A percentile compares a stretch with the other conserved stretches of the same genome.
phyloP scores from a whole-genome alignment of 78 protist genomes.

The Dictyostelium purpureum region DNA sequence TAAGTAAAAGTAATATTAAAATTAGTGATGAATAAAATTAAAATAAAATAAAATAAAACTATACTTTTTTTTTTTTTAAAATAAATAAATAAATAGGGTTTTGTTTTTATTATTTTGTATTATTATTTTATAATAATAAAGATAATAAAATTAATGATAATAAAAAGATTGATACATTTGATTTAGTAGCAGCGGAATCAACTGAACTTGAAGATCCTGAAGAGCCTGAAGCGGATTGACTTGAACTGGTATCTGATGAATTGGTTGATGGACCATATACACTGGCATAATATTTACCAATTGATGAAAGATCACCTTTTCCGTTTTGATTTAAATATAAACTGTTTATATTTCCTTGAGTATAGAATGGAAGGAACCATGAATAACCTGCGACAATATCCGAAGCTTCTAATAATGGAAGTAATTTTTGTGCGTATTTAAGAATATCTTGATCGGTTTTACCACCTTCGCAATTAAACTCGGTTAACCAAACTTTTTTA shows the following conservation, averaged over 20 bases:
- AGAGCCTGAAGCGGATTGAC: too few relatives aligned
- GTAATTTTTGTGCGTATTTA: neutral
- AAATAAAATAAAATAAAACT: too few relatives aligned
- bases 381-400: neutral
- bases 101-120: too few relatives aligned
- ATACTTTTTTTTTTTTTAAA: too few relatives aligned
- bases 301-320: neutral
- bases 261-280: neutral
- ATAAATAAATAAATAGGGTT: too few relatives aligned
- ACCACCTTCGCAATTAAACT: conserved; percentile 18
- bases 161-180: too few relatives aligned
- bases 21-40: too few relatives aligned
- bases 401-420: conserved; percentile 3
- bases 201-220: too few relatives aligned
- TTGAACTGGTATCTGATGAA: neutral
- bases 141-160: too few relatives aligned
- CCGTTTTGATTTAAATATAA: neutral
- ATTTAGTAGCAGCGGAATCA: too few relatives aligned
- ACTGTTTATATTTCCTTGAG: neutral
- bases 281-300: conserved; percentile 7
- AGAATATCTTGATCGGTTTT: neutral
- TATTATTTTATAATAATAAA: too few relatives aligned
- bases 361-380: conserved; percentile 21
- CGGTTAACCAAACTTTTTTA: conserved; percentile 37
- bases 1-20: too few relatives aligned